Base-by-base conservation (phyloP, 257 asterid species). In the Plantago elongata region DNA sequence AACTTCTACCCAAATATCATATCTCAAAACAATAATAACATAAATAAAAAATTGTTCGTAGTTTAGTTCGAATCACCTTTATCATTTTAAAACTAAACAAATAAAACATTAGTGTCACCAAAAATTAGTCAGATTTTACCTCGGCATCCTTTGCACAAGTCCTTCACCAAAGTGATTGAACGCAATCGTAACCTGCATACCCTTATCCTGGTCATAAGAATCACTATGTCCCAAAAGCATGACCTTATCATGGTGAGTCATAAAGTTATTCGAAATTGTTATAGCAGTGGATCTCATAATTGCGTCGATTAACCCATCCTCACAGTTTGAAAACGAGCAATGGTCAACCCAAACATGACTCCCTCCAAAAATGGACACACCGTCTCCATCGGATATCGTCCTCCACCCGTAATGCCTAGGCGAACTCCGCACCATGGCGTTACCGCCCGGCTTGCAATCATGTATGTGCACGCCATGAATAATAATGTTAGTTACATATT, bases 291-390 rank as follows among this genome's bases (percentile, higher is more conserved):
- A 59, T 27, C 85, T 87, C 34, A 69, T 61, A 13, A 83, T 69
- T 1, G 90, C 90, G 42, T 83, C 90, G 7, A 84, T 70, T 18
- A 84, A 66, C 1, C 93, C 93, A 54, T 84, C 93, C 0, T 30
- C 47, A 63, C 93, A 84, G 38, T 60, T 84, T 0, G 89, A 79
- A 60, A 84, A 45, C 15, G 89, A 84, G 60, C 89, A 82, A 50
- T 84, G 93, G 45, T 84, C 93, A 3, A 84, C 78, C 93, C 93
- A 84, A 40, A 84, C 77, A 44, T 84, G 78, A 65, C 82, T 79
- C 37, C 87, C 87, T 0, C 82, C 79, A 3, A 84, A 82, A n/a
- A 84, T 84, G 1, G 89, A 82, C 37, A 84, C 86, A 0, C 89
- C 90, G 15, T 83, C 90, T 1, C 90, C 90, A 38, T 83, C 90